Base-by-base conservation (phyloP, 192 early-diverging fungal species). In the Umbelopsis vinacea region DNA sequence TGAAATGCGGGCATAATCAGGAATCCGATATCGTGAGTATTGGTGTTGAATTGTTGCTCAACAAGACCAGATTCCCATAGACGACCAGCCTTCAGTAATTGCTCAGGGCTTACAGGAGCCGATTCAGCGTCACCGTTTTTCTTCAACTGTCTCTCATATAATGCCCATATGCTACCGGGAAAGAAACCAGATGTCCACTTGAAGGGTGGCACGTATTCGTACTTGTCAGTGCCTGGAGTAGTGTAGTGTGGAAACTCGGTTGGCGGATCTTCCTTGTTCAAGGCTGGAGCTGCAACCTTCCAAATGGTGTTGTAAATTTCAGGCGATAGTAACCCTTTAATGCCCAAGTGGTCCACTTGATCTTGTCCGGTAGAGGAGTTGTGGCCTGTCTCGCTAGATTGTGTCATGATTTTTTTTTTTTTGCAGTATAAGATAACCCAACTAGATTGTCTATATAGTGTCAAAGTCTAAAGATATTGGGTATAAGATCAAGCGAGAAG, bases 1-100 rank as follows among this genome's bases (percentile, higher is more conserved):
- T 67, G 66, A 67, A 67, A 67, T n/a, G 66, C 66, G 10, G 66
- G 66, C 66, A 67, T 67, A 46, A 67, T 67, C 14, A 67, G 14
- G 35, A 67, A 67, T 23, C 66, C 66, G 35, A 67, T 67, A 23
- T 67, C 66, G 22, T 67, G 66, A 19, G 66, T 67, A 38, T 67
- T 67, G 29, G 66, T 67, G 9, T 67, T 67, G 10, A 43, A 67
- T 46, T 67, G 66, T 33, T 67, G 66, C 43, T 67, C 66, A 14
- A 67, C 35, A 3, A 67, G 66, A 22, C 66, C 66, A 67, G 66
- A 14, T 35, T 67, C 66, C 66, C 66, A 67, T 8, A 43, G 35
- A 67, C 66, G 66, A 10, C 19, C 66, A 19, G 66, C 66, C 21
- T 38, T 67, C 5, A 67, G 66, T 15, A 67, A 14, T 37, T 67